Conservation (phyloP, 2,329 filamentous ascomycete species). For the Onygenales sp. region DNA sequence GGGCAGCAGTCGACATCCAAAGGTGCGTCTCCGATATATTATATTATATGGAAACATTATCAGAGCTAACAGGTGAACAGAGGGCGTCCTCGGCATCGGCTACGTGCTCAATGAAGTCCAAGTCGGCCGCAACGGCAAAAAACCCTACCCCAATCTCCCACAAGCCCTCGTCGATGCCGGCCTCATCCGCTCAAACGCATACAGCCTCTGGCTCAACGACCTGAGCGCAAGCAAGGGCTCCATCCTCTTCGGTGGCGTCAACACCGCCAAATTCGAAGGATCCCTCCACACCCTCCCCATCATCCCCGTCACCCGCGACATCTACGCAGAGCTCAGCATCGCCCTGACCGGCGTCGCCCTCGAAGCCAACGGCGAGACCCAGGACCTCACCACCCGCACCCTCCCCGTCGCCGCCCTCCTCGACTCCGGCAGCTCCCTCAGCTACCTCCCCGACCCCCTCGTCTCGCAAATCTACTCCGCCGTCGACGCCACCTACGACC, state of each 20-base stretch:
- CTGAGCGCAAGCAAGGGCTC: slow-evolving; percentile 55
- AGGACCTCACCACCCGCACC: slow-evolving; percentile 11
- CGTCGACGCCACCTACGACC: slow-evolving; percentile 52
- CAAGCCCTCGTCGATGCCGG: slow-evolving; percentile 53
- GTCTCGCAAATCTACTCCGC: slow-evolving; percentile 45
- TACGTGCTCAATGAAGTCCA: slow-evolving; percentile 72
- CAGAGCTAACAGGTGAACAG: slow-evolving; percentile 19
- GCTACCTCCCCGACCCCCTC: slow-evolving; percentile 52
- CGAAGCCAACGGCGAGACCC: slow-evolving; percentile 14
- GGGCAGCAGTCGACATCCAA: slow-evolving; percentile 45
- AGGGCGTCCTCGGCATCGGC: slow-evolving; percentile 80
- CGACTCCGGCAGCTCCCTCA: slow-evolving; percentile 60
- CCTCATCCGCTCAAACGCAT: slow-evolving; percentile 56
- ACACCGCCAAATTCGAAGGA: slow-evolving; percentile 55
- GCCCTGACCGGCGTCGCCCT: slow-evolving; percentile 53
- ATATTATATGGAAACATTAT: no score
- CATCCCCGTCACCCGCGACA: slow-evolving; percentile 39
- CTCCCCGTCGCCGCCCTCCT: slow-evolving; percentile 54
- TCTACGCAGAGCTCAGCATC: slow-evolving; percentile 57
- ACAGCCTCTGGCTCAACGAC: slow-evolving; percentile 69
- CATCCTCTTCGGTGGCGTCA: slow-evolving; percentile 67
- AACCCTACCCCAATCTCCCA: slow-evolving; percentile 60
- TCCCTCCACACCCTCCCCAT: slow-evolving; percentile 58
- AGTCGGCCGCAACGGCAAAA: slow-evolving; percentile 42
- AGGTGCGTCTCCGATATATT: slow-evolving; percentile 1